phyloP scores from a whole-genome alignment of 83 land plant species.

The Thuja plicata region DNA sequence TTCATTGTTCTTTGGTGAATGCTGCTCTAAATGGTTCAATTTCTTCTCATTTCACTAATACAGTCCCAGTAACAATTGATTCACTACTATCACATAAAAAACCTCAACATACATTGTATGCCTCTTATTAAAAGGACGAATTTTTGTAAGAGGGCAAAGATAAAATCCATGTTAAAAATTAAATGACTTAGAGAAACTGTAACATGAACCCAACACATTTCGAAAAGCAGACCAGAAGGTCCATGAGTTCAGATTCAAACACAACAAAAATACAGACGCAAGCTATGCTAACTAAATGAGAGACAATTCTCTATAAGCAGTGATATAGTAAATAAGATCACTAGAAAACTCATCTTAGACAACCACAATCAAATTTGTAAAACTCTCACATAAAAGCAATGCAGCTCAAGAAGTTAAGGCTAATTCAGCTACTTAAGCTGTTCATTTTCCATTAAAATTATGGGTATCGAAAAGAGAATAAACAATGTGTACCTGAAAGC shows the following conservation, averaged over 20 bases:
- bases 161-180: not conserved
- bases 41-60: no score
- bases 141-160: not conserved
- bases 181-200: not conserved
- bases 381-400: not conserved
- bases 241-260: not conserved
- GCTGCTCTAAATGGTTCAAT: no score
- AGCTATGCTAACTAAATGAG: not conserved
- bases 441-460: not conserved
- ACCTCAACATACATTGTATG: no score
- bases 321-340: not conserved
- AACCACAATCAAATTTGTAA: slow-evolving; percentile 5
- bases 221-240: not conserved
- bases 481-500: slow-evolving; percentile 71
- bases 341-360: not conserved
- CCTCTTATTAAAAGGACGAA: no score
- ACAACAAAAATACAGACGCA: not conserved
- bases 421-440: not conserved
- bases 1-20: no score
- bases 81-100: no score
- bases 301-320: not conserved
- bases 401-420: not conserved
- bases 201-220: not conserved
- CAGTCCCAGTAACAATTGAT: no score
- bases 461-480: not conserved